phyloP scores from a whole-genome alignment of 176 grass and related monocot species.

The Otatea glauca region DNA sequence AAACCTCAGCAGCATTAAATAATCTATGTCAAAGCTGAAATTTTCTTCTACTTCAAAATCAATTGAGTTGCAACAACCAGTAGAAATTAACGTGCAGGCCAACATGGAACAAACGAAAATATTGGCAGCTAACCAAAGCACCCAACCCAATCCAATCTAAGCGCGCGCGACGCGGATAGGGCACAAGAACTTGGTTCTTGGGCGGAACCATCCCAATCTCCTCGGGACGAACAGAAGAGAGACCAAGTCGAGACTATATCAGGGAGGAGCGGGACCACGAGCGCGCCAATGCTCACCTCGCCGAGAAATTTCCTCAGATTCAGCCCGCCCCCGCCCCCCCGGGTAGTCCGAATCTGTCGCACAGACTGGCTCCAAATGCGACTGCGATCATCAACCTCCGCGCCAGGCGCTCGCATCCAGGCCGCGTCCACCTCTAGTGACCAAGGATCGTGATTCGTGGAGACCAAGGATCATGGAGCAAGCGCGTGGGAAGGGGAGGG shows the following conservation, averaged over 20 bases:
- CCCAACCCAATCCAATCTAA: conserved; percentile 4
- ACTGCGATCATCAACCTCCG: no score
- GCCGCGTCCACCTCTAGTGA: no score
- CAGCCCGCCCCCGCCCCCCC: not conserved
- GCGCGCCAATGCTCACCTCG: not conserved
- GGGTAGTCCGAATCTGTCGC: conserved; percentile 39
- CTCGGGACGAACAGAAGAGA: not conserved
- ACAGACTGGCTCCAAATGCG: no score
- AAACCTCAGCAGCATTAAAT: conserved; percentile 28
- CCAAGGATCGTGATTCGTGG: no score
- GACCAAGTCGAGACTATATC: conserved; percentile 25
- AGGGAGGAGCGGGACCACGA: not conserved
- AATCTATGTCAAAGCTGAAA: not conserved
- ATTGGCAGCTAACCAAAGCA: not conserved
- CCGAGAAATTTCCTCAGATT: conserved; percentile 13
- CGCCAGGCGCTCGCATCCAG: no score
- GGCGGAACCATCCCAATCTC: not conserved
- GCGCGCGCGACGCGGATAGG: not conserved
- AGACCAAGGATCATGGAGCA: no score
- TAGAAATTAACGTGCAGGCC: not conserved
- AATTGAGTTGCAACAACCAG: not conserved
- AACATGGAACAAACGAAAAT: not conserved
- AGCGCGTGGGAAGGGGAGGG: no score
- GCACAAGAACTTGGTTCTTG: not conserved
- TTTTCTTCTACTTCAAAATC: not conserved